Percentiles rank a stretch among this genome's conserved stretches.
These are phyloP conservation scores for Bruguiera parviflora DNA, from an alignment of 345 rosid species.

Conservation along the genomic window DNA sequence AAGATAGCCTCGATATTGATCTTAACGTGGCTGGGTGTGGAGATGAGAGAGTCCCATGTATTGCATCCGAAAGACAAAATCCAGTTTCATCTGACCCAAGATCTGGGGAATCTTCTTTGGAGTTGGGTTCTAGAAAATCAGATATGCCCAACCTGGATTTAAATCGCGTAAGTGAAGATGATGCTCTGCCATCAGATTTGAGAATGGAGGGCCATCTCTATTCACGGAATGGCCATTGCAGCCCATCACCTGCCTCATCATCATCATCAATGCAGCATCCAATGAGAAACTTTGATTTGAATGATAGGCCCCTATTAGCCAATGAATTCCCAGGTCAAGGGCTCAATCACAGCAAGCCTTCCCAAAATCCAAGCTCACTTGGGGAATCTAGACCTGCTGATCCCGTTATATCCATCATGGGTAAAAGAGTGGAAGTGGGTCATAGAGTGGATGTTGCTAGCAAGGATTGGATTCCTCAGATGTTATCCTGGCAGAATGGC, in stretches of 20 bases:
- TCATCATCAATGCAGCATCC: slow-evolving; percentile 63
- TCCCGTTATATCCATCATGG: slow-evolving; percentile 69
- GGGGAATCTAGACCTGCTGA: slow-evolving; percentile 49
- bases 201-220: slow-evolving; percentile 51
- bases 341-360: slow-evolving; percentile 27
- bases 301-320: slow-evolving; percentile 61
- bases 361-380: slow-evolving; percentile 34
- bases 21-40: slow-evolving; percentile 75
- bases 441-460: slow-evolving; percentile 37
- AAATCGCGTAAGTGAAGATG: slow-evolving; percentile 65
- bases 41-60: slow-evolving; percentile 54
- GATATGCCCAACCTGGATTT: slow-evolving; percentile 72
- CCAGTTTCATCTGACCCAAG: slow-evolving; percentile 47
- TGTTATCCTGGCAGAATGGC: slow-evolving; percentile 53
- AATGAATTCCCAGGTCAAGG: slow-evolving; percentile 53
- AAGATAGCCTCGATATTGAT: slow-evolving; percentile 60
- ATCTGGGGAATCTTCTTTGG: slow-evolving; percentile 62
- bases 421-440: slow-evolving; percentile 52
- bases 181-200: slow-evolving; percentile 40
- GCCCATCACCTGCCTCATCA: slow-evolving; percentile 74
- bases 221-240: slow-evolving; percentile 52
- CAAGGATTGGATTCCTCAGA: slow-evolving; percentile 46
- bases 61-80: slow-evolving; percentile 39
- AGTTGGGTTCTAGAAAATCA: slow-evolving; percentile 51
- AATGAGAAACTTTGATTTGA: slow-evolving; percentile 79